Evolutionary conservation across 2,329 filamentous ascomycete species (phyloP).

Genomic region (Ramularia collo-cygni): DNA sequence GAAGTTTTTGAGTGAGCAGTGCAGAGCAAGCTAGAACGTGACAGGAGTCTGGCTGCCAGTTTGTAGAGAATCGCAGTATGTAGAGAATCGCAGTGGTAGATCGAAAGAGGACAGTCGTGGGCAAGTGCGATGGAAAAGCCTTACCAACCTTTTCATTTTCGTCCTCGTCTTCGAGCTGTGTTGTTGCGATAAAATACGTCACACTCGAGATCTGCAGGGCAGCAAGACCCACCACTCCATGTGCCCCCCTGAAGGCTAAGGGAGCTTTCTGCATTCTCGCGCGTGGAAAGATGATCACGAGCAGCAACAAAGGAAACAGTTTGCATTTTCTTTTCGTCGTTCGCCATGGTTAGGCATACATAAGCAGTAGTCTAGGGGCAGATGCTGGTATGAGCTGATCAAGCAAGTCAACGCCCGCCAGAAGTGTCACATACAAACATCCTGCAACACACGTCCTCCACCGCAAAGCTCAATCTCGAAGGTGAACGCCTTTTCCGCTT

Average conservation of each 20-base stretch:
- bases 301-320: conserved; percentile 9
- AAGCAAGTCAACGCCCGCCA: conserved; percentile 19
- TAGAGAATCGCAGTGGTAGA: background rate
- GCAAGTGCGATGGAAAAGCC: too few relatives aligned
- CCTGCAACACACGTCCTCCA: conserved; percentile 11
- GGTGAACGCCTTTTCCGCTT: conserved; percentile 1
- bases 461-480: conserved; percentile 11
- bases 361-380: conserved; percentile 21
- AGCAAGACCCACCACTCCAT: background rate
- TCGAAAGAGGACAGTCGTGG: background rate
- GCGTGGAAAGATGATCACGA: too few relatives aligned
- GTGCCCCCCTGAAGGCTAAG: too few relatives aligned
- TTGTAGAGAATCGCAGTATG: background rate
- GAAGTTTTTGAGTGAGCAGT: too few relatives aligned
- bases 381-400: conserved; percentile 18
- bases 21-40: background rate
- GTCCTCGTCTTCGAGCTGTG: conserved; percentile 1
- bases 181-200: conserved; percentile 7
- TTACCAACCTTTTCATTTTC: conserved; percentile 2
- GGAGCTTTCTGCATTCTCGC: too few relatives aligned
- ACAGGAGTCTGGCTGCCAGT: conserved; percentile 2
- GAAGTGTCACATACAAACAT: conserved; percentile 11
- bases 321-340: conserved; percentile 21
- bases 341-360: conserved; percentile 17
- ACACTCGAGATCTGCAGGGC: conserved; percentile 8